Percentiles rank a stretch among this genome's conserved stretches.
phyloP scores from a whole-genome alignment of 306 rosid species.

The Cyamopsis tetragonoloba region DNA sequence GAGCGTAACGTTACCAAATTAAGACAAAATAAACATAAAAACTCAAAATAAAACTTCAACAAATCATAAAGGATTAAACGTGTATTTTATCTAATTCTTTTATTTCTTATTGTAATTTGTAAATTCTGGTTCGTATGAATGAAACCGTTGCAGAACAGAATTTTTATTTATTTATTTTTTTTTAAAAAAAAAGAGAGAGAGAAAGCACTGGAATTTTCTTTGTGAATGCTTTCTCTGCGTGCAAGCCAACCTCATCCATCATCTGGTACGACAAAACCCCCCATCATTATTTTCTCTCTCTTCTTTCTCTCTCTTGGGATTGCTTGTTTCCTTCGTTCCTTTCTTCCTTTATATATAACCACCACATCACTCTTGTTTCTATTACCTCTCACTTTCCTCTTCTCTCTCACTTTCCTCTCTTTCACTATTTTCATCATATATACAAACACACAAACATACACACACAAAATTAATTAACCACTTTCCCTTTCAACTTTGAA shows the following conservation, averaged over 20 bases:
- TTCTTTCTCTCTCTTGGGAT: constrained; percentile 26
- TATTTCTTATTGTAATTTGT: neutral
- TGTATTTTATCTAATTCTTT: too few species aligned
- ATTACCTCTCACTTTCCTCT: constrained; percentile 20
- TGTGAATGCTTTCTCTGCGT: constrained; percentile 54
- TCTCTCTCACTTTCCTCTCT: neutral
- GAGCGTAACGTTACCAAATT: too few species aligned
- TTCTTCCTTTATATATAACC: constrained; percentile 53
- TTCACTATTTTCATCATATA: neutral
- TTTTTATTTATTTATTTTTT: too few species aligned
- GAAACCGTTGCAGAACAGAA: constrained; percentile 56
- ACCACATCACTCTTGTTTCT: neutral
- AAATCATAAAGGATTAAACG: too few species aligned
- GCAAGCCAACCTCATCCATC: constrained; percentile 59
- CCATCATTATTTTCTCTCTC: constrained; percentile 31
- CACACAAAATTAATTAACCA: neutral
- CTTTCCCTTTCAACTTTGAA: neutral
- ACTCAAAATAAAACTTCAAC: too few species aligned
- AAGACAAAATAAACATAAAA: too few species aligned
- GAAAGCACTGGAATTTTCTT: constrained; percentile 35
- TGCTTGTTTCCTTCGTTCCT: too few species aligned
- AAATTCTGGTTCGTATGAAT: constrained; percentile 32
- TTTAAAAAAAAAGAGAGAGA: neutral
- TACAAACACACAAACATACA: neutral
- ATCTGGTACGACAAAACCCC: constrained; percentile 45